A percentile compares a stretch with the other conserved stretches of the same genome.
phyloP scores from a whole-genome alignment of 2,329 filamentous ascomycete species.

The Penicillium brevicompactum region DNA sequence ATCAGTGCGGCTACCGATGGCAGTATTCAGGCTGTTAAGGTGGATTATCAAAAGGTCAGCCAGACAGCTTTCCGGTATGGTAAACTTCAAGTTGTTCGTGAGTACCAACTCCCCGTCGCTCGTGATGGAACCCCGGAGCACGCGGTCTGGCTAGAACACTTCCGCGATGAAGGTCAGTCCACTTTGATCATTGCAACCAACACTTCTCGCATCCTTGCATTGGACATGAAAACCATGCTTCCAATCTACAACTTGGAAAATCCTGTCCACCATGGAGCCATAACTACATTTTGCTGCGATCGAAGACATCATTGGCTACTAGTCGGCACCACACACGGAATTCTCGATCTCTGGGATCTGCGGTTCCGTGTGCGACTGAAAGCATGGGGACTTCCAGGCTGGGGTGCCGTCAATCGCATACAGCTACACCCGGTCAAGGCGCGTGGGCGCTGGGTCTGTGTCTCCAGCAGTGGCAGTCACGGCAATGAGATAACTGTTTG shows the following conservation, averaged over 20 bases:
- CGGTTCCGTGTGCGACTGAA: conserved; percentile 88
- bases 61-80: conserved; percentile 69
- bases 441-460: conserved; percentile 80
- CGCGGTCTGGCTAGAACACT: conserved; percentile 90
- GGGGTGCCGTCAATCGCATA: conserved; percentile 77
- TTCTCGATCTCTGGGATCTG: conserved; percentile 92
- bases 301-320: conserved; percentile 86
- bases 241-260: conserved; percentile 80
- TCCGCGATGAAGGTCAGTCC: conserved; percentile 78
- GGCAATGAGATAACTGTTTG: conserved; percentile 86
- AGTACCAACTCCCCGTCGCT: conserved; percentile 67
- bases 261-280: conserved; percentile 85
- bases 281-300: conserved; percentile 89
- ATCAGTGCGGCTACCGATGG: conserved; percentile 88
- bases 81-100: conserved; percentile 73
- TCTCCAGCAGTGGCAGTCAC: conserved; percentile 81
- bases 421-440: conserved; percentile 76
- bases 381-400: conserved; percentile 83
- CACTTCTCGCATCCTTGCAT: conserved; percentile 75
- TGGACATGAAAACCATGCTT: conserved; percentile 86
- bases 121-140: conserved; percentile 61
- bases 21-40: conserved; percentile 83
- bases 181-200: conserved; percentile 85
- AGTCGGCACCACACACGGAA: conserved; percentile 87
- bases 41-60: conserved; percentile 64